Base-by-base conservation (phyloP, 2,329 filamentous ascomycete genomes). In the Bipolaris cookei region DNA sequence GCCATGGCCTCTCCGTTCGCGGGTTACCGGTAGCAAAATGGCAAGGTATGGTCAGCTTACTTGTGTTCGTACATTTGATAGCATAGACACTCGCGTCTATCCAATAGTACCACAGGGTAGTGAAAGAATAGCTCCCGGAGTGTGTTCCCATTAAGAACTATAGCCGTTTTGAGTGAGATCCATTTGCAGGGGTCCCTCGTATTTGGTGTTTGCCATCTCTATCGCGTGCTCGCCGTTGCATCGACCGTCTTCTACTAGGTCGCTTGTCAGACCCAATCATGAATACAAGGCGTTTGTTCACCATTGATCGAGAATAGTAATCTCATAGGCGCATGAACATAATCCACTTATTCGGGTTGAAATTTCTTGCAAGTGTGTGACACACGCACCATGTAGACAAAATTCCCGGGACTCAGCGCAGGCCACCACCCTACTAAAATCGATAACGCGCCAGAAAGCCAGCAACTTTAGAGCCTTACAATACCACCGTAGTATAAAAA, bases 11-110 rank as follows among this genome's bases (percentile, higher is more conserved):
- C 14, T 14, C 20, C n/a, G 21, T 23, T 46, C 11, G 11, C 13
- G 38, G 32, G 34, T 10, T 48, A 48, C 45, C 21, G 45, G 45
- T 48, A 34, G 45, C 34, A 38, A 48, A 16, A 25, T 30, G 21
- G 10, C 21, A 13, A 28, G n/a, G 16, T 34, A 25, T 13, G 45
- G 21, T 42, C 21, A 42, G 39, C 39, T 42, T n/a, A 25, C 16
- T 11, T 13, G 13, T 10, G 28, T 30, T 10, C n/a, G 13, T 48
- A 11, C 34, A 10, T 38, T 25, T n/a, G 21, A 37, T 39, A 23
- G 23, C 13, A 35, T 10, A 20, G 23, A 21, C 20, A n/a, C 18
- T 37, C 6, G 30, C 11, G 30, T 11, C 10, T 10, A 37, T 13
- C 49, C 39, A 51, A 51, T 51, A 18, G 25, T 8, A 11, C 11